Evolutionary conservation across 805 yeast species (phyloP).

Genomic region (Metschnikowia gelsemii): DNA sequence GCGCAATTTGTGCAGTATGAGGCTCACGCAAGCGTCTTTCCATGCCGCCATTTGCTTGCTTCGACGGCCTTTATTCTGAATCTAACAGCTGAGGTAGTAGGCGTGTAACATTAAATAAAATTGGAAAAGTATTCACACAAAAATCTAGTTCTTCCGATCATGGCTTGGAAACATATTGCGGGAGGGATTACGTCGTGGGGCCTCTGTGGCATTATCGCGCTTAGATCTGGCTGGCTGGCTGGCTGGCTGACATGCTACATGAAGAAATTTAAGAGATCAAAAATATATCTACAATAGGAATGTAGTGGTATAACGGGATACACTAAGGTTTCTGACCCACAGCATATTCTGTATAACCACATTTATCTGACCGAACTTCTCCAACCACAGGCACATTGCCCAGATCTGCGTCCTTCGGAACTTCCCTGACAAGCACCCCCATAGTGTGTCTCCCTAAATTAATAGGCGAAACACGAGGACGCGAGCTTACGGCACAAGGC

Average conservation of each 20-base stretch:
- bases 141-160: no score
- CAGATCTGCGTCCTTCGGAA: constrained; percentile 10
- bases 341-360: constrained; percentile 44
- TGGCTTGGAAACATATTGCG: no score
- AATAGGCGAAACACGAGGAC: constrained; percentile 37
- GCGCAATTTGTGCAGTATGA: constrained; percentile 1
- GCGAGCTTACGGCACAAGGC: constrained; percentile 23
- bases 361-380: constrained; percentile 38
- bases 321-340: constrained; percentile 35
- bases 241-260: no score
- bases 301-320: constrained; percentile 50
- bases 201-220: no score
- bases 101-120: no score
- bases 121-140: no score
- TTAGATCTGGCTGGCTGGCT: no score
- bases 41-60: no score
- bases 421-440: constrained; percentile 18
- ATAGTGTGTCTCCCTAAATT: constrained; percentile 34
- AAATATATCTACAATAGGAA: constrained; percentile 9
- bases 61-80: no score
- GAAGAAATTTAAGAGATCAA: no score
- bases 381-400: constrained; percentile 19
- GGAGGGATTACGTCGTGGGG: no score
- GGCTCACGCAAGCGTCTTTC: neutral
- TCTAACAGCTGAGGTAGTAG: no score